These are phyloP conservation scores for Mycena vitilis DNA, from an alignment of 768 basidiomycete species.

Conservation along the genomic window DNA sequence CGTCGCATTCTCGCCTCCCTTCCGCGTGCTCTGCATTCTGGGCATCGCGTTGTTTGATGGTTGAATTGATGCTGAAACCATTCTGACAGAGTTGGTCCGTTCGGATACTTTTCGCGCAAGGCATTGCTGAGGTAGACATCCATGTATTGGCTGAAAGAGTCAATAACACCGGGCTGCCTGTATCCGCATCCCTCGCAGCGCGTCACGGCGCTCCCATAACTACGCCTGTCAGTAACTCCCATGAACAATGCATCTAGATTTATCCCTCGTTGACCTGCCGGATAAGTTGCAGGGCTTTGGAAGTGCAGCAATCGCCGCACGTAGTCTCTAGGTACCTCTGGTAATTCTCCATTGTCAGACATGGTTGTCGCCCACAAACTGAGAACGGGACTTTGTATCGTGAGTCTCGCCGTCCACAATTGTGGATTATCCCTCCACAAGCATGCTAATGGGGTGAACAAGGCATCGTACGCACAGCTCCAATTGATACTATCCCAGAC, in stretches of 20 bases:
- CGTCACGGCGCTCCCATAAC: not conserved
- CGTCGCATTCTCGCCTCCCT: not conserved
- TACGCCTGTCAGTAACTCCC: not conserved
- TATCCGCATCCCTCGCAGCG: not conserved
- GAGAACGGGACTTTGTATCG: not conserved
- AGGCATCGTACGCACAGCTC: slow-evolving; percentile 5
- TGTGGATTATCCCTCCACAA: not conserved
- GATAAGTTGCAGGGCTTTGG: not conserved
- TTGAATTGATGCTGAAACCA: slow-evolving; percentile 8
- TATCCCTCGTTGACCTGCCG: not conserved
- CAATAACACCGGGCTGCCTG: not conserved
- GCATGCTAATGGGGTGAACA: not conserved
- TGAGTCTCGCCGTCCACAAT: not conserved
- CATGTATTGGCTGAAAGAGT: not conserved
- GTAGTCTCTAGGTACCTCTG: not conserved
- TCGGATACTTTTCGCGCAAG: not conserved
- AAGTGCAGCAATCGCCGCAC: not conserved
- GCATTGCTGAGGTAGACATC: not conserved
- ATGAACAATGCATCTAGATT: slow-evolving; percentile 1
- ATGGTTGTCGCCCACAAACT: not conserved
- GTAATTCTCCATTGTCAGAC: not conserved
- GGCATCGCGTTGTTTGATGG: not conserved
- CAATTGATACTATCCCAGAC: slow-evolving; percentile 10
- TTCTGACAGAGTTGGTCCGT: not conserved
- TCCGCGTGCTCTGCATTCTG: not conserved